Base-by-base conservation (phyloP, 2,329 filamentous ascomycete species). In the Neospermospora avenae region DNA sequence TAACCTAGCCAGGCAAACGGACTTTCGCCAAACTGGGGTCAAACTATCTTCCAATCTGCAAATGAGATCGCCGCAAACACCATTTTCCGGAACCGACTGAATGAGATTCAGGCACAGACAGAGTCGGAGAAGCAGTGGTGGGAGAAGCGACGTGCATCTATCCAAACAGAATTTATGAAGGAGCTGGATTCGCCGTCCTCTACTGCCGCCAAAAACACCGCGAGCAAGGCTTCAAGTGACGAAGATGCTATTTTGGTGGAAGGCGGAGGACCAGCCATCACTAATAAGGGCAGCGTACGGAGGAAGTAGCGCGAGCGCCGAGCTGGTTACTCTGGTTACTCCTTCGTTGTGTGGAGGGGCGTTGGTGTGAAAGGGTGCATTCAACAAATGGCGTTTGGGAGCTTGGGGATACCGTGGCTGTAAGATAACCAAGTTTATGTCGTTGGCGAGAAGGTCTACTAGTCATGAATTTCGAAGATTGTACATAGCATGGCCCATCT, bases 1-100 rank as follows among this genome's bases (percentile, higher is more conserved):
- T 52, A 62, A 74, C 59, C 59, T 59, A 20, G 57, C 22, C 49
- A 97, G 91, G 95, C 96, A 70, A 98, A 98, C 74, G 92, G 90
- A 20, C 89, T 97, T 65, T 82, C 85, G 1, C 88, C 90, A 52
- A 88, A 88, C 74, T 99, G 95, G 95, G 95, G 95, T 63, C 88
- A 95, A 73, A 86, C 84, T 59, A 98, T 99, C 74, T 99, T 99
- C 83, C 95, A 99, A 76, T 93, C 90, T 48, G 95, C 95, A 58
- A 96, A 96, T 76, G 95, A 99, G 76, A 97, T 99, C 76, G 86
- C 89, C 61, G 88, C 91, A 72, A 97, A 97, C 77, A 83, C 84
- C 44, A 77, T 86, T 49, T 83, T 96, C 71, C 89, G 91, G 67
- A 81, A 87, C 66, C 84, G 87, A 53, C 81, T 96, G 20, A 83